Evolutionary conservation across 2,329 filamentous ascomycete genomes (phyloP), one percentile per base, ranked within the genome.

Genomic region (Fusarium brachygibbosum): DNA sequence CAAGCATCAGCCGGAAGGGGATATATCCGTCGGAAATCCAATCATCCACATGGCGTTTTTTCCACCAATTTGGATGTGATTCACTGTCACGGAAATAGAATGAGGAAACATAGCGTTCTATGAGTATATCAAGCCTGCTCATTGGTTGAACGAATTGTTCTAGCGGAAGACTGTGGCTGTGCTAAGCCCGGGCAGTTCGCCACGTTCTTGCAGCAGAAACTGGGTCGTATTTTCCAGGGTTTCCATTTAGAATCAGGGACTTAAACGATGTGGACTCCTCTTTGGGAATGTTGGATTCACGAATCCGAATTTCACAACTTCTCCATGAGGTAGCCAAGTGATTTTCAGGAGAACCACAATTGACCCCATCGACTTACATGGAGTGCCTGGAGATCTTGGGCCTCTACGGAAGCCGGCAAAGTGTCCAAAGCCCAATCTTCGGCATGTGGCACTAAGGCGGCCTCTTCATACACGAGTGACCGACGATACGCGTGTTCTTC

Each of bases 161-260:
- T 31, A 45, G 25, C 34, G n/a, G 17, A n/a, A 28, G 40, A 29
- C 21, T 64, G 70, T 76, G 71, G 74, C 74, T 74, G 65, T 71
- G 74, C 66, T 65, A 66, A 73, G 69, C 70, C n/a, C n/a, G n/a
- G 29, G 9, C 60, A 68, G 71, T 71, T 70, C 59, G 70, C 72
- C 72, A 72, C 73, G 63, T 53, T 53, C 28, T 48, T 11, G 25
- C 49, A 63, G 41, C 53, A 49, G 67, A 75, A 57, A 65, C 66
- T 72, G 60, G 59, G 56, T 65, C 52, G 40, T 37, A 40, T 35
- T 62, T 58, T 66, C 58, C 60, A 53, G 60, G 58, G 63, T 49
- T 44, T 57, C 42, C 58, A 41, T 49, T 45, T 51, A 38, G 51
- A 51, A 40, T 19, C 45, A 51, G 50, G 56, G 52, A 52, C 53